These are phyloP conservation scores for Microthlaspi erraticum DNA, from an alignment of 345 rosid species.

Conservation along the genomic window DNA sequence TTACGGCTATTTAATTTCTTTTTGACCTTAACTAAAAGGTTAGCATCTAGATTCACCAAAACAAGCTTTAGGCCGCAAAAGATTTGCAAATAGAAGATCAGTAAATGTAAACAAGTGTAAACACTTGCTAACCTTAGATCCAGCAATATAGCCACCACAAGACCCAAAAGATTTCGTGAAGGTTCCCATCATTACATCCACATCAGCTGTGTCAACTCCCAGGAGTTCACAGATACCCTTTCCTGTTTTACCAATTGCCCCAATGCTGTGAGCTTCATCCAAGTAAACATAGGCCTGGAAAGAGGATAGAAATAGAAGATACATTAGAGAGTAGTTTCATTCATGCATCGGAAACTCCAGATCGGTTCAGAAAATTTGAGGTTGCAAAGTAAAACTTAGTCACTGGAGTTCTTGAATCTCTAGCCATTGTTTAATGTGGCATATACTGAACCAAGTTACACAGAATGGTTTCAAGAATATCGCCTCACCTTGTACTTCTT, in stretches of 20 bases:
- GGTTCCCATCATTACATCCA: slow-evolving; percentile 99
- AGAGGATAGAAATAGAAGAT: slow-evolving; percentile 9
- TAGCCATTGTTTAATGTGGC: slow-evolving; percentile 1
- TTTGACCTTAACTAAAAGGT: neutral
- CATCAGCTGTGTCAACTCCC: slow-evolving; percentile 90
- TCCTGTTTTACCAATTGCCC: slow-evolving; percentile 91
- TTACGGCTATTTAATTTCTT: neutral
- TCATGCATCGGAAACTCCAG: neutral
- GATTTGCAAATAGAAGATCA: neutral
- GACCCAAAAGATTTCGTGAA: slow-evolving; percentile 97
- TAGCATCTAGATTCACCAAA: neutral
- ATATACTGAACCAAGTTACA: slow-evolving; percentile 3
- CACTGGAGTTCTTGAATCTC: slow-evolving; percentile 12
- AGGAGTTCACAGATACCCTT: slow-evolving; percentile 93
- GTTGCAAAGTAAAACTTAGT: neutral
- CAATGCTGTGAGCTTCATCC: slow-evolving; percentile 97
- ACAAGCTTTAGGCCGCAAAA: neutral
- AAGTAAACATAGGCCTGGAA: slow-evolving; percentile 77
- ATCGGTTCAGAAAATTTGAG: slow-evolving; percentile 3
- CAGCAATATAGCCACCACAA: slow-evolving; percentile 96
- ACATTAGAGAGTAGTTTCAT: neutral
- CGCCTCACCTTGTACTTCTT: slow-evolving; percentile 78
- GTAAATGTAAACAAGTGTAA: neutral
- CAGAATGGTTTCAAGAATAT: neutral
- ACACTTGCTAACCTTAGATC: slow-evolving; percentile 68